phyloP scores from a whole-genome alignment of 2,329 filamentous ascomycete genomes.

The Clathrospora elynae region DNA sequence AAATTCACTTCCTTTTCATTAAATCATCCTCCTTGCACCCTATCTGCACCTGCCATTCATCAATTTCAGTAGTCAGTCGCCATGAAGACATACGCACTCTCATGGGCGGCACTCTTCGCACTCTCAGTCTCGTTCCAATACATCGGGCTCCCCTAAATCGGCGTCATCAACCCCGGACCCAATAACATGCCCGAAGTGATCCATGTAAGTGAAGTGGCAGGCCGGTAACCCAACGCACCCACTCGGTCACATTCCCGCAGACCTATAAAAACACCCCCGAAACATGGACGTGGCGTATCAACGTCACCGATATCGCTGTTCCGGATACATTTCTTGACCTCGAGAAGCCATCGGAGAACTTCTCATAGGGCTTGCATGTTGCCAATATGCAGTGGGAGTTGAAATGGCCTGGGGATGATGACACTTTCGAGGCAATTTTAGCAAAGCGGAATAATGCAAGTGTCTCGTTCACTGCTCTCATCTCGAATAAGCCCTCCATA shows the following conservation, averaged over 20 bases:
- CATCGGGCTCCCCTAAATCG: not conserved
- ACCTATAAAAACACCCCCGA: not conserved
- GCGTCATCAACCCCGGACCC: constrained; percentile 1
- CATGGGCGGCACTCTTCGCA: not conserved
- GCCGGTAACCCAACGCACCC: constrained; percentile 1
- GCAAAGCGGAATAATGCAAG: not conserved
- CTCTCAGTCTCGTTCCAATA: not conserved
- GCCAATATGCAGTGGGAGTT: constrained; percentile 7
- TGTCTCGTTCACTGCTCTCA: not conserved
- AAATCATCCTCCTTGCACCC: too few species aligned
- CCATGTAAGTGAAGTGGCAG: constrained; percentile 2
- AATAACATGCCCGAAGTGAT: constrained; percentile 1
- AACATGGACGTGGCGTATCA: constrained; percentile 4
- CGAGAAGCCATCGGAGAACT: not conserved
- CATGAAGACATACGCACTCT: not conserved
- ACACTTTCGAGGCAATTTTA: not conserved
- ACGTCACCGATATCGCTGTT: constrained; percentile 1
- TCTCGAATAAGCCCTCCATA: constrained; percentile 1
- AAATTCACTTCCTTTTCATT: too few species aligned
- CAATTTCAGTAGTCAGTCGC: too few species aligned
- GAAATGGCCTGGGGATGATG: constrained; percentile 3
- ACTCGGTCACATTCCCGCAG: not conserved
- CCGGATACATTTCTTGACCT: not conserved
- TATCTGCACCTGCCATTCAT: too few species aligned
- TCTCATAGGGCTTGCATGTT: constrained; percentile 1